Base-by-base conservation (phyloP, 495 filamentous ascomycete genomes). In the Chaetomium cochliodes region DNA sequence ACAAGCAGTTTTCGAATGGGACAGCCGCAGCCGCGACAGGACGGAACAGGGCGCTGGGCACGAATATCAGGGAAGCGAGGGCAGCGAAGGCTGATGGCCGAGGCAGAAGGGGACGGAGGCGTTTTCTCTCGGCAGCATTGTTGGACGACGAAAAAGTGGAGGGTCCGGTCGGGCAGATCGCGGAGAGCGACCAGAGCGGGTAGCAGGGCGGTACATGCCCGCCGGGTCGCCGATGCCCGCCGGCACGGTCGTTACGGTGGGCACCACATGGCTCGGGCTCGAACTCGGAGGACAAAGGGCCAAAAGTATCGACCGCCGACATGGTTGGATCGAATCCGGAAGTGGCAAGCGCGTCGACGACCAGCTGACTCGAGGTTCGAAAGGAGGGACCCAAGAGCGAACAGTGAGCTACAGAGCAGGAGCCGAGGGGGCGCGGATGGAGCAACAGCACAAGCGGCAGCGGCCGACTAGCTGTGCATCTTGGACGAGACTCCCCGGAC, bases 1-100 rank as follows among this genome's bases (percentile, higher is more conserved):
- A 74, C 47, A 98, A 75, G 76, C 94, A 98, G 76, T 98, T 97
- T 5, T 91, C 82, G 73, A 94, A 96, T 44, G 84, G 77, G 60
- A 97, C 76, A 69, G 85, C 81, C 26, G 84, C 88, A 25, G 90
- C 90, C 5, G 72, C 75, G 15, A 67, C 74, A 15, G 74, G 73
- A 42, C 60, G 69, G 18, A 72, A 33, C 58, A 76, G 64, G 39
- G 65, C 62, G 60, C 65, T 68, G 30, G 69, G 64, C 23, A 75
- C 51, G 51, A 80, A 62, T 3, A 72, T 8, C 46, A 67, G 33
- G 26, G 33, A 44, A 47, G 57, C 16, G 52, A 51, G 20, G 12
- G 46, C 49, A 16, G 61, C 30, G 23, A 65, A 11, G 62, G 41
- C 23, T 30, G 58, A 58, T 15, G 25, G 25, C 28, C 33, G 49